Base-by-base conservation (phyloP, 1,139 yeast species). In the Pichiaceae sp. region DNA sequence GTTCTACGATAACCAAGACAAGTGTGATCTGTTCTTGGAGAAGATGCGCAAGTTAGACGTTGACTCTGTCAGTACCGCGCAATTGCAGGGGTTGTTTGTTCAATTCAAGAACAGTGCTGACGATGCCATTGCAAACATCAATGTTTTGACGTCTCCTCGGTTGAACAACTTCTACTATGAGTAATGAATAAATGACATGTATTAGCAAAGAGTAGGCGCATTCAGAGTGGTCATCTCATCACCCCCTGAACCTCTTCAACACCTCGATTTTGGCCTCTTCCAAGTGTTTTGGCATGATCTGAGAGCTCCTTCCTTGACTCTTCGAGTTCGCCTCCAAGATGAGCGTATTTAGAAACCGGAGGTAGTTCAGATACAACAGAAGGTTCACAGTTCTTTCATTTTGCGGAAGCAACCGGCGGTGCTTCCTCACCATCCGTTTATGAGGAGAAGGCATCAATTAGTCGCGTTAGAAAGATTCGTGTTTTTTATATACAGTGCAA, bases 71-170 rank as follows among this genome's bases (percentile, higher is more conserved):
- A 83, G 95, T 50, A 87, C 98, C 0, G 99, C 99, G 1, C 95
- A 85, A 55, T 66, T 91, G 43, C 98, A 91, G 58, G 99, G 98
- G 2, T 68, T 91, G 41, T 91, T 91, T 67, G 96, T 91, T 8
- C 86, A 85, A 64, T 85, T 86, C 62, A 91, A 91, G 59, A 72
- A 83, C 43, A 80, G 79, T 45, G 96, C 98, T 0, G 69, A 70
- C 31, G 73, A 73, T 12, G 95, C 97, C 1, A 64, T 89, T 31
- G 65, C 64, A 8, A 81, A 81, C 79, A 72, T 83, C 15, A 64
- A 57, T 3, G 58, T 67, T 4, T 45, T 63, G 38, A 56, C 55
- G 40, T 51, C 57, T n/a, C 64, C 68, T 32, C 60, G 57, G 38
- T 45, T 51, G 46, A 54, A 53, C 34, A 49, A 43, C 34, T 55